Base-by-base conservation (phyloP, 768 basidiomycete species). In the Termitomyces sp. region DNA sequence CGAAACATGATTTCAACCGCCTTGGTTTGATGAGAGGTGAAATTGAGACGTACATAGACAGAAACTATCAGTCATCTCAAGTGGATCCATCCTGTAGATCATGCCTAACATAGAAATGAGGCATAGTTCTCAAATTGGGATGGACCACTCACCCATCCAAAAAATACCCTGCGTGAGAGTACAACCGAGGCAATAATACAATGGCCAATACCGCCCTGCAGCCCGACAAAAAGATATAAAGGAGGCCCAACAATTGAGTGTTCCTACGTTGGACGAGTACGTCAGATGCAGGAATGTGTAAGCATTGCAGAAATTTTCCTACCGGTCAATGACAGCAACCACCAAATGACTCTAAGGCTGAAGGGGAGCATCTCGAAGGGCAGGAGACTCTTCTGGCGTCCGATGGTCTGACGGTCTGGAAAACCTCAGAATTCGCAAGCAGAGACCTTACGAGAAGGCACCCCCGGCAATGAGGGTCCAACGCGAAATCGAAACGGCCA, bases 21-120 rank as follows among this genome's bases (percentile, higher is more conserved):
- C 16, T 17, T 23, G 27, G 9, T 37, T 16, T 27, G 35, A 39
- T n/a, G 35, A 16, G 10, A 12, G 28, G 27, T 12, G 10, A 10
- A 42, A 30, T 57, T 39, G 3, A 44, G 49, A 67, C 77, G 58
- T 61, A 83, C 84, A 73, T 35, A 80, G 68, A 62, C 86, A 88
- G 60, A 88, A 87, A 28, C 64, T 60, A 35, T 64, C 69, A 9
- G 85, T 82, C 84, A 88, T 88, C 19, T 57, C 64, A 48, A 70
- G 72, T 0, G 86, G 83, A 60, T 83, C 72, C 86, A 88, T 87
- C 50, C 70, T 67, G 76, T 82, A 86, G 14, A 83, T 73, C 69
- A 88, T 77, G 11, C 86, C 86, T 87, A 48, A 9, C 27, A 23
- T 21, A 39, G 60, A 19, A 17, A 17, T 50, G 12, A 37, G 59